Evolutionary conservation across 345 rosid species (phyloP), one percentile per base, ranked within the genome.

Genomic region (Psidium guajava): DNA sequence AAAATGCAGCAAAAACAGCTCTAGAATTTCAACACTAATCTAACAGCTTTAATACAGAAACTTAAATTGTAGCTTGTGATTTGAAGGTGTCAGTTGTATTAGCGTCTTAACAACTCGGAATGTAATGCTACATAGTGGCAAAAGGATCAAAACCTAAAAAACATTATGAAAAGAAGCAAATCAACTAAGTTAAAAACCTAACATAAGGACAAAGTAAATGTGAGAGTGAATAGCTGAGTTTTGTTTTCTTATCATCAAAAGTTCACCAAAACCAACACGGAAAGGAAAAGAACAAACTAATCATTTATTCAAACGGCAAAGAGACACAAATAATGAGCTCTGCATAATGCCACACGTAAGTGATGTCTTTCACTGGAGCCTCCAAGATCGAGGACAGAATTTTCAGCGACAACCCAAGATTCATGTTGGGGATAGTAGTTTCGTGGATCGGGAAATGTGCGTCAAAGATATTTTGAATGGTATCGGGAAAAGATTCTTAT

Each of bases 61-160:
- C 40, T 74, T 84, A 75, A 57, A 73, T n/a, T 84, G 18, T 92
- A 97, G 98, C 97, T 93, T 94, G 90, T 88, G 91, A 87, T 92
- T 84, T 85, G 90, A 86, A 47, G 98, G 98, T 49, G 96, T 94
- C 86, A 95, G 89, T 85, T 92, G 93, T 90, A 94, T 95, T 82
- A 94, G 84, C 91, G 95, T 93, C 92, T 90, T 92, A 84, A 97
- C 90, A 84, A 94, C 93, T 49, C 92, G 93, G 64, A 89, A 88
- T 42, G 98, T 95, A 85, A 94, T 88, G 90, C 92, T 91, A 90
- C 93, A 92, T 83, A 92, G 49, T 1, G 99, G 99, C 93, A 95
- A 86, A 49, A 95, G 85, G 88, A 97, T 92, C 93, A 97, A 86
- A 86, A 97, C 92, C 99, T 94, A 91, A 61, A 85, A 54, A 64